Base-by-base conservation (phyloP, 2,329 filamentous ascomycete genomes). In the Myriangium duriaei region DNA sequence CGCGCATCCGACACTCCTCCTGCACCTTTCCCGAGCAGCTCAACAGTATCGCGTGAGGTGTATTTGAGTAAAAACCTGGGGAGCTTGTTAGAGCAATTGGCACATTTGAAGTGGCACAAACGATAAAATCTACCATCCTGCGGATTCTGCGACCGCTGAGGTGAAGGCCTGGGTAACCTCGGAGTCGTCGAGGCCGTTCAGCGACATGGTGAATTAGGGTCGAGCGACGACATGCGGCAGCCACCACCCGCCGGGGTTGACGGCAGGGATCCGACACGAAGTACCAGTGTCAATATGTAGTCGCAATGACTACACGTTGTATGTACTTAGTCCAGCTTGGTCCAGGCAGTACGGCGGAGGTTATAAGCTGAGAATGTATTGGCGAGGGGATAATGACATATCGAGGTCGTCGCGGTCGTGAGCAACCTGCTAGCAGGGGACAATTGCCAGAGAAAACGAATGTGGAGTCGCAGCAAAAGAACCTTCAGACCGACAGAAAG, bases 31-130 rank as follows among this genome's bases (percentile, higher is more conserved):
- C 70, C 74, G 42, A 91, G 67, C 40, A 98, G 62, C 47, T 83
- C 78, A 44, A 98, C 71, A 50, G 88, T 83, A 66, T 98, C 91
- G 59, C 91, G 79, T 44, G 80, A 80, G 45, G 75, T 71, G 63
- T 98, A 98, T 58, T 88, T 87, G 50, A 98, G 76, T 45, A 96
- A 74, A 54, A 98, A 91, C 91, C 91, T 96, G 54, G 21, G n/a
- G n/a, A 42, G 39, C 18, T 15, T 15, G 18, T 39, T 17, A 39
- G 30, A n/a, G n/a, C 17, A n/a, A 26, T 7, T 30, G 16, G 14
- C 19, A 35, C 16, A n/a, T 19, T n/a, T n/a, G 28, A 13, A 30
- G 30, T 17, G 39, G n/a, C n/a, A 26, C 21, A 26, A 26, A 7
- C 42, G 43, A 35, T 19, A 17, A 41, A 29, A 68, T 81, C 62